Conservation (phyloP, 2,329 filamentous ascomycete genomes). For the Verticillium alfalfae region DNA sequence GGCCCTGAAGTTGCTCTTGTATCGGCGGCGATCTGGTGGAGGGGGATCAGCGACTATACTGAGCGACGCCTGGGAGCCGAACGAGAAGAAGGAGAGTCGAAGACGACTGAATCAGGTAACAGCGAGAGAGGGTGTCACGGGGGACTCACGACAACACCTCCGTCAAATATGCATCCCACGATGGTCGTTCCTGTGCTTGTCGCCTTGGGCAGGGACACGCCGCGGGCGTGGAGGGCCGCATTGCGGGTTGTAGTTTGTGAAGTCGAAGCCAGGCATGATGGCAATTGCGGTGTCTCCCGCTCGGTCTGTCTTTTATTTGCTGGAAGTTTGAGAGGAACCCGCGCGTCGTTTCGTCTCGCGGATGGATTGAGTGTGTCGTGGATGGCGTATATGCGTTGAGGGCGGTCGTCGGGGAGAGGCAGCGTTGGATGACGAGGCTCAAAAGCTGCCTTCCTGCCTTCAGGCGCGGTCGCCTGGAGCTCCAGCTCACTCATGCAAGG, state of each 20-base stretch:
- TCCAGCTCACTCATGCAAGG: constrained; percentile 2
- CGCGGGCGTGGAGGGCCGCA: constrained; percentile 87
- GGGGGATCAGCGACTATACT: constrained; percentile 1
- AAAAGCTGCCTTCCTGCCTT: constrained; percentile 25
- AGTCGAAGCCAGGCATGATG: constrained; percentile 95
- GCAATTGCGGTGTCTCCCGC: constrained; percentile 10
- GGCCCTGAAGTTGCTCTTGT: constrained; percentile 95
- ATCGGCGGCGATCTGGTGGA: constrained; percentile 83
- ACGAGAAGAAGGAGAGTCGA: not conserved
- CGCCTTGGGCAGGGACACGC: constrained; percentile 91
- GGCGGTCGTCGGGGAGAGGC: not conserved
- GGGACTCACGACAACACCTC: constrained; percentile 79
- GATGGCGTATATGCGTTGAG: not conserved
- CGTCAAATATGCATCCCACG: constrained; percentile 93
- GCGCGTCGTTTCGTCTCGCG: not conserved
- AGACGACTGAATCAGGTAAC: not conserved
- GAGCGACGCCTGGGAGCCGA: constrained; percentile 4
- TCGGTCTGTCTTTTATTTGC: not conserved
- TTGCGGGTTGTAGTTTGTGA: constrained; percentile 99
- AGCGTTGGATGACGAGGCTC: constrained; percentile 10
- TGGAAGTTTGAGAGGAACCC: not conserved
- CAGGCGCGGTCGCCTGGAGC: constrained; percentile 3
- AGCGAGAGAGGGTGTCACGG: not conserved
- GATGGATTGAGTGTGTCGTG: not conserved
- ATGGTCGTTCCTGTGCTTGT: constrained; percentile 99